phyloP scores from a whole-genome alignment of 2,329 filamentous ascomycete genomes.

The Grosmannia penicillata region DNA sequence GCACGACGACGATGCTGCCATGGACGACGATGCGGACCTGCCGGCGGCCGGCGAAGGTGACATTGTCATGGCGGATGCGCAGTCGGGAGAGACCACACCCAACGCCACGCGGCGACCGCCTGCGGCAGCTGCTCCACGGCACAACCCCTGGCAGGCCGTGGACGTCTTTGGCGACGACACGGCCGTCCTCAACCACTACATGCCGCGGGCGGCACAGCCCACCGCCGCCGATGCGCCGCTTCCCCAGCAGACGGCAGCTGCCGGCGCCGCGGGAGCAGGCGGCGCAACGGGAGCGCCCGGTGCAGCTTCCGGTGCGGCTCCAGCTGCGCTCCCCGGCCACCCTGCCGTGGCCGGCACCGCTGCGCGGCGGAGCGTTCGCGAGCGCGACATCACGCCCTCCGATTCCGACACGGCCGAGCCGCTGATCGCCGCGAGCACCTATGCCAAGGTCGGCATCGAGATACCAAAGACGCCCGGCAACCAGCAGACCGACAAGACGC shows the following conservation, averaged over 20 bases:
- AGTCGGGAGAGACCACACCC: conserved; percentile 24
- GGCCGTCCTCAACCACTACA: too few species aligned
- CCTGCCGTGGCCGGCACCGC: neutral
- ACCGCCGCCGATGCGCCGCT: too few species aligned
- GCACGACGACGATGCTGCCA: conserved; percentile 9
- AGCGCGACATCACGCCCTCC: conserved; percentile 51
- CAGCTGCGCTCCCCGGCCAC: neutral
- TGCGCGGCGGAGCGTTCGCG: conserved; percentile 18
- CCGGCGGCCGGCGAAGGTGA: conserved; percentile 17
- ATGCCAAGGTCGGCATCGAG: conserved; percentile 49
- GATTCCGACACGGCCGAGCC: conserved; percentile 60
- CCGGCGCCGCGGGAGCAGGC: too few species aligned
- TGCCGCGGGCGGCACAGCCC: too few species aligned
- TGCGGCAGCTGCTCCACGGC: too few species aligned
- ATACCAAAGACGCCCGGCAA: conserved; percentile 70
- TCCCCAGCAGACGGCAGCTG: too few species aligned
- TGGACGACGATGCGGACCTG: conserved; percentile 6
- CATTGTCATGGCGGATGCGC: conserved; percentile 41
- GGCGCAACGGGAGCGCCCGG: too few species aligned
- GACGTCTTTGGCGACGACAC: too few species aligned
- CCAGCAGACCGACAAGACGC: conserved; percentile 22
- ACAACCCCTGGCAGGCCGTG: neutral
- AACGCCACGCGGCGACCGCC: too few species aligned
- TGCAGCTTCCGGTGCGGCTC: too few species aligned
- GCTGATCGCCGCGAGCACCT: conserved; percentile 45